Conservation (phyloP, 2,329 filamentous ascomycete species). For the Fusarium armeniacum region DNA sequence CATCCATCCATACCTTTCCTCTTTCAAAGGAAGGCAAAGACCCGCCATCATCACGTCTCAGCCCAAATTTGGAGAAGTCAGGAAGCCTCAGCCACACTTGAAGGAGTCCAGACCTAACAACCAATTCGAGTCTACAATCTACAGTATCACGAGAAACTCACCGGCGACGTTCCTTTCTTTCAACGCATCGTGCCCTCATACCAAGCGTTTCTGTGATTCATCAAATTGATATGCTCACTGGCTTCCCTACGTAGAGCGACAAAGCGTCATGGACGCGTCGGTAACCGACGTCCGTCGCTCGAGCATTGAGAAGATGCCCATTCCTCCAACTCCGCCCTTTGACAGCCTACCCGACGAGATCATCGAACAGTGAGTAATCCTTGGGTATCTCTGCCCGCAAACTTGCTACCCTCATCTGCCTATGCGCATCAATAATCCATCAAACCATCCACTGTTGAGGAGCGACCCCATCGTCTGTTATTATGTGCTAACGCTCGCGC, state of each 20-base stretch:
- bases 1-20: slow-evolving; percentile 23
- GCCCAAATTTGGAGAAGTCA: slow-evolving; percentile 13
- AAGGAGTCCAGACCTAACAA: slow-evolving; percentile 26
- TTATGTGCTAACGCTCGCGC: slow-evolving; percentile 36
- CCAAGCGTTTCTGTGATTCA: slow-evolving; percentile 12
- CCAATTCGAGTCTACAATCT: slow-evolving; percentile 19
- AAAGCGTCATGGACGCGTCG: slow-evolving; percentile 53
- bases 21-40: slow-evolving; percentile 12
- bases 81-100: slow-evolving; percentile 40
- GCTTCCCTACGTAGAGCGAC: slow-evolving; percentile 41
- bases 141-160: slow-evolving; percentile 11
- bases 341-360: slow-evolving; percentile 76
- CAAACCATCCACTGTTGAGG: neutral
- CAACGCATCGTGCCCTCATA: neutral
- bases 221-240: slow-evolving; percentile 46
- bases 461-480: slow-evolving; percentile 3
- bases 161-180: slow-evolving; percentile 1
- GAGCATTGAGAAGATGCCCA: slow-evolving; percentile 54
- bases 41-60: slow-evolving; percentile 34
- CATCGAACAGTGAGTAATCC: slow-evolving; percentile 72
- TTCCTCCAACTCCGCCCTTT: slow-evolving; percentile 59
- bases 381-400: neutral
- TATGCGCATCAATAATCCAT: neutral
- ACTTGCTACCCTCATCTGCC: neutral
- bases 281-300: slow-evolving; percentile 51